Percentiles rank a stretch among this genome's conserved stretches.
These are phyloP conservation scores for Pyricularia pennisetigena DNA, from an alignment of 2,329 filamentous ascomycete species.

Conservation along the genomic window DNA sequence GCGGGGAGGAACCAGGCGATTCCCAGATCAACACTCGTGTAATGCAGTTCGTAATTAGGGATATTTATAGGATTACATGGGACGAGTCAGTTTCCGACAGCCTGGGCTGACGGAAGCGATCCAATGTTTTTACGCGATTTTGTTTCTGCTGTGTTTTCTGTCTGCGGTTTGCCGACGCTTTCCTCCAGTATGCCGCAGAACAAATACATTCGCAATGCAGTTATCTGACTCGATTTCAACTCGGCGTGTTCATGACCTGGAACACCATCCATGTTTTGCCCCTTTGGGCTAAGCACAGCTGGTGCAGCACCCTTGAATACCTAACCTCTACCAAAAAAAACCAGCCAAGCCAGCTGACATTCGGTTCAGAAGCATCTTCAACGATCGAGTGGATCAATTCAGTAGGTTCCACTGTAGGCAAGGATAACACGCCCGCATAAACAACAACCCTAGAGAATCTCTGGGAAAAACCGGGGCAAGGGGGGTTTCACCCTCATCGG, in stretches of 20 bases:
- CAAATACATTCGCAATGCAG: not conserved
- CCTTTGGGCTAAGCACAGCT: not conserved
- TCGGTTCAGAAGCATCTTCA: not conserved
- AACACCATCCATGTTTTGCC: not conserved
- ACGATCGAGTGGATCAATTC: too few relatives aligned
- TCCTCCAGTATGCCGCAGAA: not conserved
- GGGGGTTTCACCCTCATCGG: not conserved
- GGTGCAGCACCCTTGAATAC: not conserved
- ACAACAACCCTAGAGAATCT: not conserved
- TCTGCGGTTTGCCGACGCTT: not conserved
- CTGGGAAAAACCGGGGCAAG: not conserved
- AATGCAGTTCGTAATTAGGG: not conserved
- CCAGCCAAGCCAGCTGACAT: not conserved
- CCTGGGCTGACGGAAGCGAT: not conserved
- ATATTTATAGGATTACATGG: not conserved
- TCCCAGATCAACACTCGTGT: not conserved
- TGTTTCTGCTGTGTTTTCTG: not conserved
- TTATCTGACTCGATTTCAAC: too few relatives aligned
- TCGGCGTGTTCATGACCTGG: too few relatives aligned
- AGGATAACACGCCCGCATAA: too few relatives aligned
- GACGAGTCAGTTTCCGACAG: not conserved
- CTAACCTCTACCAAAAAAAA: too few relatives aligned
- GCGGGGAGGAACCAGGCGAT: not conserved
- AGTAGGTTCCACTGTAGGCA: too few relatives aligned
- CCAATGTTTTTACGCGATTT: not conserved